Base-by-base conservation (phyloP, 495 filamentous ascomycete species). In the Talaromyces borbonicus region DNA sequence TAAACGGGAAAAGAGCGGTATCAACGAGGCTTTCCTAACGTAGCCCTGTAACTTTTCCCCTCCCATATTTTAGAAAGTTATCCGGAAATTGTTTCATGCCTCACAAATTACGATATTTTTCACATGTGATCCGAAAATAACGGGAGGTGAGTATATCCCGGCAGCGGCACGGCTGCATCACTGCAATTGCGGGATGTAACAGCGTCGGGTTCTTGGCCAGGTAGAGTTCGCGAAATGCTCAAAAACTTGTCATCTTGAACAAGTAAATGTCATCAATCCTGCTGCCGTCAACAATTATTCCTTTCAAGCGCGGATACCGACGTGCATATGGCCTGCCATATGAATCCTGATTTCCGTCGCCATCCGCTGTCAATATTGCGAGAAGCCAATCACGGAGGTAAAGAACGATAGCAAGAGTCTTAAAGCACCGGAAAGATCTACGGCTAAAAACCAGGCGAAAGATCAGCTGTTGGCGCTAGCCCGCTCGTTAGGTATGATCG, bases 401-500 rank as follows among this genome's bases (percentile, higher is more conserved):
- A 38, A 38, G 35, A 38, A 38, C 22, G 35, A 38, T 23, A 38
- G 5, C 6, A 29, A 29, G 6, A n/a, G n/a, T 29, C 26, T 29
- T 11, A 20, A 38, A 38, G 16, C 35, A n/a, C n/a, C n/a, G n/a
- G 6, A 19, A 12, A 38, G 35, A 38, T 38, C 35, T 38, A 38
- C 35, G 27, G 24, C 25, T 30, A 44, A 44, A 9, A 40, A 22
- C 15, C 15, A 29, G 20, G 33, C 33, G 20, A 14, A n/a, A n/a
- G n/a, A n/a, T n/a, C 35, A 38, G 8, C 25, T 14, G 5, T 15
- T 29, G 25, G 42, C 42, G 23, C 42, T 30, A 44, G 42, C 22
- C 35, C 16, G 33, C 8, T 20, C 22, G 35, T 38, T 38, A 20
- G 35, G 42, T 44, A 44, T 44, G 42, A 44, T 44, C 42, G 42